phyloP scores from a whole-genome alignment of 345 rosid species.

The Citrus australasica region DNA sequence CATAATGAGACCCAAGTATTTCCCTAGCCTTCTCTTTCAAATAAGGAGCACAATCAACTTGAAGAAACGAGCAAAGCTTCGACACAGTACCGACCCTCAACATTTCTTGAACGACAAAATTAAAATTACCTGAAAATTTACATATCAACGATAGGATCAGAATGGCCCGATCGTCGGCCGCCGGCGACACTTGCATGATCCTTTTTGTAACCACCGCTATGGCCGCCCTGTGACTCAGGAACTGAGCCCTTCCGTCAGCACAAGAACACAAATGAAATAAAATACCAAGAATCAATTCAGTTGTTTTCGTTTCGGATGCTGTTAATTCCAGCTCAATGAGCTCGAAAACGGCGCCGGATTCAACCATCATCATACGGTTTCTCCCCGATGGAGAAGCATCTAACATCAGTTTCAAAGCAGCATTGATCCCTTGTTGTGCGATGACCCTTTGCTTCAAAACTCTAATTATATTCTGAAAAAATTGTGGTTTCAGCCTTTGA shows the following conservation, averaged over 20 bases:
- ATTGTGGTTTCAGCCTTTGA: slow-evolving; percentile 43
- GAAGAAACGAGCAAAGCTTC: slow-evolving; percentile 56
- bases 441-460: slow-evolving; percentile 34
- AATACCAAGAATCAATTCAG: slow-evolving; percentile 55
- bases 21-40: slow-evolving; percentile 51
- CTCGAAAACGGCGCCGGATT: slow-evolving; percentile 45
- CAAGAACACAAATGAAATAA: slow-evolving; percentile 57
- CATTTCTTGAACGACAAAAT: slow-evolving; percentile 57
- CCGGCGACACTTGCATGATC: slow-evolving; percentile 47
- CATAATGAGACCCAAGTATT: slow-evolving; percentile 49
- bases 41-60: slow-evolving; percentile 31
- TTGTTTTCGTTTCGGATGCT: slow-evolving; percentile 34
- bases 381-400: slow-evolving; percentile 50
- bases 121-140: slow-evolving; percentile 39
- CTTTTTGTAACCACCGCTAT: slow-evolving; percentile 55
- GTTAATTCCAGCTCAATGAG: slow-evolving; percentile 69
- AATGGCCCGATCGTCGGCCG: slow-evolving; percentile 52
- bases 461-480: slow-evolving; percentile 39
- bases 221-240: slow-evolving; percentile 49
- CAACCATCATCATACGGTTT: slow-evolving; percentile 52
- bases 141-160: slow-evolving; percentile 43
- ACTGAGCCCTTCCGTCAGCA: slow-evolving; percentile 66
- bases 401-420: slow-evolving; percentile 44
- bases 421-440: slow-evolving; percentile 43
- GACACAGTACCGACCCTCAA: slow-evolving; percentile 45